These are phyloP conservation scores for Francoa sonchifolia DNA, from an alignment of 441 rosid species.

Conservation along the genomic window DNA sequence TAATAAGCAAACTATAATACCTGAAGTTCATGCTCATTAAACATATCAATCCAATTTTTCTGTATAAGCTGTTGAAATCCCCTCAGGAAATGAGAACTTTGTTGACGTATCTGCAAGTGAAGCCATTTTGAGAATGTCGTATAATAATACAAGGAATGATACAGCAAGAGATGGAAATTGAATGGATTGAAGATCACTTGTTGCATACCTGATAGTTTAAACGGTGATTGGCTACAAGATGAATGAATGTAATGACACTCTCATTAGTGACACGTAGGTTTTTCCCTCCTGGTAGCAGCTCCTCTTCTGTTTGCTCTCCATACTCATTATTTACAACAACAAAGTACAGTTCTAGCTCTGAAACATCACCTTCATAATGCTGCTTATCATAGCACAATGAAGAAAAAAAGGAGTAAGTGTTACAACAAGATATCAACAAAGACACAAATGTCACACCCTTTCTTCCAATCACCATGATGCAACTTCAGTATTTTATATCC, in stretches of 20 bases:
- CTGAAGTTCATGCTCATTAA: slow-evolving; percentile 97
- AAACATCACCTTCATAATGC: slow-evolving; percentile 76
- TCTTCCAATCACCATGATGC: too few species aligned
- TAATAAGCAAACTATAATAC: slow-evolving; percentile 19
- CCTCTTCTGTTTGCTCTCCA: slow-evolving; percentile 94
- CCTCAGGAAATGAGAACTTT: slow-evolving; percentile 82
- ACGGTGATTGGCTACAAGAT: slow-evolving; percentile 95
- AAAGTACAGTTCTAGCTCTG: slow-evolving; percentile 83
- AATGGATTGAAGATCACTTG: slow-evolving; percentile 6
- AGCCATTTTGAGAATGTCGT: slow-evolving; percentile 6
- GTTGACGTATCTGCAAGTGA: slow-evolving; percentile 76
- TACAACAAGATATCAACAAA: too few species aligned
- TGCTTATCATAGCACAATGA: slow-evolving; percentile 20
- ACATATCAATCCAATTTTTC: slow-evolving; percentile 94
- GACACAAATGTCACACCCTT: too few species aligned
- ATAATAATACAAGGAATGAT: slow-evolving; percentile 6
- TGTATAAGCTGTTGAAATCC: slow-evolving; percentile 96
- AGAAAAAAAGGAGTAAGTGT: slow-evolving; percentile 7
- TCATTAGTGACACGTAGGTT: slow-evolving; percentile 74
- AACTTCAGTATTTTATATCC: too few species aligned
- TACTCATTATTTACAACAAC: slow-evolving; percentile 91
- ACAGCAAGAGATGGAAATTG: slow-evolving; percentile 1
- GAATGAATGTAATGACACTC: slow-evolving; percentile 79
- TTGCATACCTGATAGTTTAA: slow-evolving; percentile 66
- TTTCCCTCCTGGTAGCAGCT: slow-evolving; percentile 80